Conservation (phyloP, 164 flowering plant species). For the Umbilicus rupestris region DNA sequence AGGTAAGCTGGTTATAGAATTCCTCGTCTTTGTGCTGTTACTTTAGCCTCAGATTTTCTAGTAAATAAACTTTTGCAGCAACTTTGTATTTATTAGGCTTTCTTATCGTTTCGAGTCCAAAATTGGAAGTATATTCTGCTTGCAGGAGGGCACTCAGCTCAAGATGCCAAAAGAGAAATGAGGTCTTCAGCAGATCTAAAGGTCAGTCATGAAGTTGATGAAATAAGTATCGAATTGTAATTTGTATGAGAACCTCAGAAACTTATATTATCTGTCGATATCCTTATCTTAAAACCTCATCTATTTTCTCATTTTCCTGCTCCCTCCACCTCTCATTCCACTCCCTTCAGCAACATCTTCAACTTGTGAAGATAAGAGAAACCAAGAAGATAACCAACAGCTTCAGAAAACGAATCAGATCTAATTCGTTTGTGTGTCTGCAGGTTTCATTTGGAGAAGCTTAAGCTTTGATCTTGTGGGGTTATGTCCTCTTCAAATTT, state of each 20-base stretch:
- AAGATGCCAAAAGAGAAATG: no score
- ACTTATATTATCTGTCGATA: neutral
- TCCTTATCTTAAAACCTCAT: constrained; percentile 23
- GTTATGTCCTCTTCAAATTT: constrained; percentile 30
- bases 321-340: constrained; percentile 20
- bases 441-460: constrained; percentile 2
- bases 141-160: no score
- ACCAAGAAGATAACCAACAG: neutral
- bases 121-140: no score
- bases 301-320: constrained; percentile 20
- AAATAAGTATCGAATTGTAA: neutral
- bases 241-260: neutral
- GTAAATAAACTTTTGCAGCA: no score
- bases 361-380: constrained; percentile 14
- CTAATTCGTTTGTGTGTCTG: constrained; percentile 4
- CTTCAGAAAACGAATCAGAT: neutral
- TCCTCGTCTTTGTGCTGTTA: no score
- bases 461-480: neutral
- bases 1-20: no score
- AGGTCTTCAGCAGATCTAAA: no score
- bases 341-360: constrained; percentile 14
- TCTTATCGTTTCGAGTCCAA: no score
- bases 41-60: no score
- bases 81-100: no score
- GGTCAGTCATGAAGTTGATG: no score